Evolutionary conservation across 495 filamentous ascomycete genomes (phyloP), one percentile per base, ranked within the genome.

Genomic region (Rusavskia elegans): DNA sequence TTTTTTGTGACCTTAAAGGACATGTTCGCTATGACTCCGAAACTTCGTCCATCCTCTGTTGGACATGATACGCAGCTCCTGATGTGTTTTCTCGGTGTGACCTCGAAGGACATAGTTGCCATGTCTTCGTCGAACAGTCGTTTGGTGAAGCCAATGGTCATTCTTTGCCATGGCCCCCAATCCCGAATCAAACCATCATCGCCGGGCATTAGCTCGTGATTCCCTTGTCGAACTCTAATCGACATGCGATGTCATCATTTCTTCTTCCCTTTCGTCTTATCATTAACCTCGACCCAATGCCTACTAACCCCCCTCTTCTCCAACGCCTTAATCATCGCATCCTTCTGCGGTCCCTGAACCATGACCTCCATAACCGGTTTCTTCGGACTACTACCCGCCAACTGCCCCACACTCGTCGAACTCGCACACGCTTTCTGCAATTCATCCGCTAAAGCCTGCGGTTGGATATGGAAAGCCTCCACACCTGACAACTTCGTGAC

Each of bases 181-280:
- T 6, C 25, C 25, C 25, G 25, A 27, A 27, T 27, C 25, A 4
- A 27, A 27, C 25, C 25, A 3, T 27, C 25, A 4, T 27, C 25
- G 25, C 25, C 25, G 25, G 4, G 25, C 25, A 27, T 27, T 3
- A 27, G 4, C 25, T 27, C 25, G 4, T 3, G 7, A 3, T 27
- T 27, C 25, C 25, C 25, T 3, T 27, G 25, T 6, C 25, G 25
- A 27, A 1, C 25, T 27, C 25, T 6, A 27, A 27, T 27, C 32
- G 2, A 0, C 32, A 14, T 35, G 13, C 32, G 2, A 35, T 0
- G 2, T 35, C 32, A 2, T 55, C 53, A n/a, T 49, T 66, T 68
- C 63, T 83, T 83, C 68, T 83, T 84, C 59, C 77, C 77, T 66
- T 83, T 83, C 10, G 79, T 83, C 66, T 83, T 85, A 67, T 86